These are phyloP conservation scores for Penicillium sp. DNA, from an alignment of 2,329 filamentous ascomycete genomes.

Conservation along the genomic window DNA sequence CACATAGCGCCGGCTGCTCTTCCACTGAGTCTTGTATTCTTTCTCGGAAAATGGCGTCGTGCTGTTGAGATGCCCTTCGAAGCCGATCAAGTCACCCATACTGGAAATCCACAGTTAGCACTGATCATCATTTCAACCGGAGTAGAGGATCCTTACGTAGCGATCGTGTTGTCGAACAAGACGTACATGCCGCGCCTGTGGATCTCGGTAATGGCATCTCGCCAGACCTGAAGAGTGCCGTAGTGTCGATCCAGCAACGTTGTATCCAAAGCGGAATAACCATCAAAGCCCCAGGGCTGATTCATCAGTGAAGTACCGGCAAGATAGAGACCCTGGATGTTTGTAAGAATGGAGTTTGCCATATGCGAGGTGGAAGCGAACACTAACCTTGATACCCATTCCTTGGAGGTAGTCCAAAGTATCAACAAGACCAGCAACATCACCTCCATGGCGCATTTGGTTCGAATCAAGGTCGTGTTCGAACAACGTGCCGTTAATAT, in stretches of 20 bases:
- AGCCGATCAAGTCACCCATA: constrained; percentile 63
- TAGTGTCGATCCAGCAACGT: constrained; percentile 63
- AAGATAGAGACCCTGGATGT: constrained; percentile 55
- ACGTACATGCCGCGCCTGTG: constrained; percentile 64
- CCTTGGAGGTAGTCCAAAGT: constrained; percentile 64
- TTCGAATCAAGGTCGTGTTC: constrained; percentile 61
- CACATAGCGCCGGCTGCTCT: constrained; percentile 53
- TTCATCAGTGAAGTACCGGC: constrained; percentile 64
- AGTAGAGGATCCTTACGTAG: constrained; percentile 47
- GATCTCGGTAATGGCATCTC: constrained; percentile 57
- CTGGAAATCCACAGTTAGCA: constrained; percentile 5
- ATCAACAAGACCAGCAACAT: constrained; percentile 57
- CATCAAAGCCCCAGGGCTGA: constrained; percentile 61
- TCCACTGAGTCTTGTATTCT: constrained; percentile 60
- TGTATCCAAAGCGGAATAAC: constrained; percentile 60
- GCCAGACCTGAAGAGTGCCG: constrained; percentile 59
- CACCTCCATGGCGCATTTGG: constrained; percentile 63
- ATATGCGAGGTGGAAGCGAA: background rate
- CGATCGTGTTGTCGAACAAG: constrained; percentile 64
- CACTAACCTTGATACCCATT: constrained; percentile 58
- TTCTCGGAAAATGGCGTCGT: constrained; percentile 55
- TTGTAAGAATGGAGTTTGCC: constrained; percentile 5
- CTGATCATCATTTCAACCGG: too few relatives aligned
- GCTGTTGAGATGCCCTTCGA: constrained; percentile 59
- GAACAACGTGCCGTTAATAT: constrained; percentile 58